Base-by-base conservation (phyloP, 2,329 filamentous ascomycete genomes). In the Fusarium bactridioides region DNA sequence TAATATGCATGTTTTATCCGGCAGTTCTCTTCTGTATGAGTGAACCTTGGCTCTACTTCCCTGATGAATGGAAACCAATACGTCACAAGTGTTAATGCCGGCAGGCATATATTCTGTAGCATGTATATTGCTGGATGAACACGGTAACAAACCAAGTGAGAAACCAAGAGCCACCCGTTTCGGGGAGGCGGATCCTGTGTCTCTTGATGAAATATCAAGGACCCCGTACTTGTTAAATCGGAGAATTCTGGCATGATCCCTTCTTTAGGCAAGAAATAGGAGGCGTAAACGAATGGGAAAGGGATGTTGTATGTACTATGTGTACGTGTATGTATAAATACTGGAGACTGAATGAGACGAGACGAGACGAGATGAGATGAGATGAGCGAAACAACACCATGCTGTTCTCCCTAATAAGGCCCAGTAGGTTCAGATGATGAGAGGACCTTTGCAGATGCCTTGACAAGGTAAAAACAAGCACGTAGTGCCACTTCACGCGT, bases 371-470 rank as follows among this genome's bases (percentile, higher is more conserved):
- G 27, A 48, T 8, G 45, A 72, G 61, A 67, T 44, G 66, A 62
- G 68, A 76, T 63, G 72, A 65, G 64, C 57, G 56, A 70, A 67
- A 63, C 66, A 66, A 45, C 33, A 63, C 71, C 69, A 67, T 77
- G 68, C 53, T 57, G 43, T 50, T 33, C 31, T 70, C 41, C 64
- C 61, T 64, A 40, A 44, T 62, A 37, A 47, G 66, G 62, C 50
- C 61, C 64, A 67, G 47, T 38, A 56, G 71, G 68, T 67, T 73
- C 65, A 56, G 65, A 76, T 64, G 73, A 76, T 69, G 50, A 74
- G 66, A 76, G 65, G 64, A 77, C 47, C 54, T 67, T 68, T 70
- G 67, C 57, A 62, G 51, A 60, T 51, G 29, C 56, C 65, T 53
- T 57, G 58, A 61, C 65, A 74, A 69, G 70, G 74, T 62, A 59